phyloP scores from a whole-genome alignment of 306 rosid species.

The Prunus fruticosa region DNA sequence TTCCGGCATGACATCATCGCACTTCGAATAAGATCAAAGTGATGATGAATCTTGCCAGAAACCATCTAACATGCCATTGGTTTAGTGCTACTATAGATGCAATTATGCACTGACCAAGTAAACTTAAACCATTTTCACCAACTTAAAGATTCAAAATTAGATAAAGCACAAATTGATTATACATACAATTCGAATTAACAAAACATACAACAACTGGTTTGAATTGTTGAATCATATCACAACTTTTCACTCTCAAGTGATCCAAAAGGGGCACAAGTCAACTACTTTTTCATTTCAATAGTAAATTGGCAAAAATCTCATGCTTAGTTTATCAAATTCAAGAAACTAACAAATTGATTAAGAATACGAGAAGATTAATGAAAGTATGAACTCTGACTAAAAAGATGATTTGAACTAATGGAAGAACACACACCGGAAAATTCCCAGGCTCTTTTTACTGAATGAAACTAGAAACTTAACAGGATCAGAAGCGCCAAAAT shows the following conservation, averaged over 20 bases:
- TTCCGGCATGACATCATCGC: background rate
- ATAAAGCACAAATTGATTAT: background rate
- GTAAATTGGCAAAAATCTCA: background rate
- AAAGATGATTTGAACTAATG: too few species aligned
- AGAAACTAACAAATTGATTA: background rate
- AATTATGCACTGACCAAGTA: background rate
- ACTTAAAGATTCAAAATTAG: background rate
- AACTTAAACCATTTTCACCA: background rate
- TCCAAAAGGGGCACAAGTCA: background rate
- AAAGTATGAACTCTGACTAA: too few species aligned
- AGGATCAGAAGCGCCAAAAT: constrained; percentile 18
- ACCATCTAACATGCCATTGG: background rate
- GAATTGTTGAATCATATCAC: background rate
- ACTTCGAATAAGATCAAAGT: background rate
- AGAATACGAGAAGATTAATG: background rate
- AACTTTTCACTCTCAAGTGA: background rate
- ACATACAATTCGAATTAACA: background rate
- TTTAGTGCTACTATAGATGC: background rate
- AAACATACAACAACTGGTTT: background rate
- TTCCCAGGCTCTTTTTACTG: constrained; percentile 19
- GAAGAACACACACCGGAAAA: constrained; percentile 16
- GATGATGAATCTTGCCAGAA: background rate
- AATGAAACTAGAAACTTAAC: background rate
- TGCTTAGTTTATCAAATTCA: background rate
- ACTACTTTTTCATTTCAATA: background rate